Conservation (phyloP, 2,329 filamentous ascomycete genomes). For the Exophiala phaeomuriformis region DNA sequence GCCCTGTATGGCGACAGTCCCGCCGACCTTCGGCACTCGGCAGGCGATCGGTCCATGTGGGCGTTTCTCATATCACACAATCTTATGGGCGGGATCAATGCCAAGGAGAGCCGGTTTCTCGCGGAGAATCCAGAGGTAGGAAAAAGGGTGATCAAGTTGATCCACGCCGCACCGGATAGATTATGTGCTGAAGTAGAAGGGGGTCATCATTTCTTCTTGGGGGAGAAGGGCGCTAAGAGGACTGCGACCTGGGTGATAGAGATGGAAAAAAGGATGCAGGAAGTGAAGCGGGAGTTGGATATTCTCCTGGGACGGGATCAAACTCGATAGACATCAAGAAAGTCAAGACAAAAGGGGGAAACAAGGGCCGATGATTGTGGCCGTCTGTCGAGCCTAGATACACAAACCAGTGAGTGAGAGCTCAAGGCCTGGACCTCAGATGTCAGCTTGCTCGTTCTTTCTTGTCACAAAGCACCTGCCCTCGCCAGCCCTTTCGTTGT, state of each 20-base stretch:
- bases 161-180: conserved; percentile 1
- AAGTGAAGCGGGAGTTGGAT: background rate
- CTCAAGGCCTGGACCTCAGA: too few species aligned
- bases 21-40: conserved; percentile 1
- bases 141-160: background rate
- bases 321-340: too few species aligned
- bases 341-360: too few species aligned
- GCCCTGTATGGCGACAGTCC: conserved; percentile 1
- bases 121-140: background rate
- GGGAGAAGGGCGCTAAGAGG: conserved; percentile 1
- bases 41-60: conserved; percentile 3
- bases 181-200: conserved; percentile 1
- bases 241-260: background rate
- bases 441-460: too few species aligned
- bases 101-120: background rate
- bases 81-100: background rate
- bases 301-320: too few species aligned
- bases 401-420: too few species aligned
- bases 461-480: too few species aligned
- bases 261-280: background rate
- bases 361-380: too few species aligned
- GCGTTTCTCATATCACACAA: conserved; percentile 2
- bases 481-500: too few species aligned
- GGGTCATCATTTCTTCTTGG: conserved; percentile 5
- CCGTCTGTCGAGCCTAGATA: too few species aligned